Evolutionary conservation across 176 grass and related monocot species (phyloP).

Genomic region (Oryza meyeriana): DNA sequence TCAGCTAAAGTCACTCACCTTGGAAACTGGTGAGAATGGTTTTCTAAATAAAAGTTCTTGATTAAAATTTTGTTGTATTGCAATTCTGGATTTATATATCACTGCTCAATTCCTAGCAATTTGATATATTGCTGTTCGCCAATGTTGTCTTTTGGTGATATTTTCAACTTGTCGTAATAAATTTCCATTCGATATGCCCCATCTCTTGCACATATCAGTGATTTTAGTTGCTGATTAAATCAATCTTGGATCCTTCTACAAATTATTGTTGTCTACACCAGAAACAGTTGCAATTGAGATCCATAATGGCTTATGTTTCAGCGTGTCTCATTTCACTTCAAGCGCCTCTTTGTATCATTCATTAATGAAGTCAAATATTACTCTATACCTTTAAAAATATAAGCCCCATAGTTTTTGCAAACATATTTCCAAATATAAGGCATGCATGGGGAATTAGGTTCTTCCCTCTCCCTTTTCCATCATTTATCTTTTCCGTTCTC

Average conservation of each 20-base stretch:
- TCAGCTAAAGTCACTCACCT: conserved; percentile 72
- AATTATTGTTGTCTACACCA: neutral
- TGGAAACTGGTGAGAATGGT: conserved; percentile 58
- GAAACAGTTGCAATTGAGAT: neutral
- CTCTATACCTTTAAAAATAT: no score
- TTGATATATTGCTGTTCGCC: neutral
- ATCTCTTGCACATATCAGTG: neutral
- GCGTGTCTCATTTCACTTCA: no score
- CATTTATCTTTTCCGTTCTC: no score
- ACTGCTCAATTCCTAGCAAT: no score
- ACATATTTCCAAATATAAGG: no score
- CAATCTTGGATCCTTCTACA: neutral
- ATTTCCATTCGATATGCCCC: neutral
- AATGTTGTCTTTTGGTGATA: neutral
- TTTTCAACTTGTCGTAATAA: neutral
- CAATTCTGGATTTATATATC: no score
- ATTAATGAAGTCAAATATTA: no score
- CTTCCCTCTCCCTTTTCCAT: no score
- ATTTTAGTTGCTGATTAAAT: neutral
- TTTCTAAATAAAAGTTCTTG: conserved; percentile 17
- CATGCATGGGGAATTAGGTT: no score
- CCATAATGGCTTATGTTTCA: neutral
- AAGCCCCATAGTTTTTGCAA: no score
- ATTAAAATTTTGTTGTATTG: neutral
- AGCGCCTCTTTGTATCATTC: no score